Evolutionary conservation across 2,329 filamentous ascomycete genomes (phyloP), one percentile per base, ranked within the genome.

Genomic region (Arthrobotrys pseudoclavata): DNA sequence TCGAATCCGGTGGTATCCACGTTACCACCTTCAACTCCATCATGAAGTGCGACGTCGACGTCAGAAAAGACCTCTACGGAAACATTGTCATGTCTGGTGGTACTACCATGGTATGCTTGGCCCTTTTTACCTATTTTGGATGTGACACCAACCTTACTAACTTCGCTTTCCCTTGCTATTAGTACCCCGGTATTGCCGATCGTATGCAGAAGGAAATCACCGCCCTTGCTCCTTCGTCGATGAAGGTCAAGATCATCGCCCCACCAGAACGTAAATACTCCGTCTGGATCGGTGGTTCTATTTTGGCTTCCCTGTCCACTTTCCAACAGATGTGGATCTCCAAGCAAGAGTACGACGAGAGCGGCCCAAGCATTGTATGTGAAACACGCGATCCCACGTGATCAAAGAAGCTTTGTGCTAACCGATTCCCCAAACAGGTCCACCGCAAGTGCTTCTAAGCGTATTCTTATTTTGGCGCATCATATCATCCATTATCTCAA

Each of bases 291-390:
- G 96, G 96, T 96, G 96, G 96, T 91, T 99, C 96, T 87, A 99
- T 99, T 88, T 88, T 99, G 85, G 96, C 96, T 83, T 99, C 96
- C 81, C 92, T 99, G 84, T 99, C 96, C 83, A 99, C 96, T 87
- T 99, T 99, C 95, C 96, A 99, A 90, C 96, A 99, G 89, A 99
- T 99, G 96, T 99, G 96, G 96, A 98, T 99, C 91, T 99, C 96
- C 84, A 99, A 99, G 94, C 96, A 99, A 89, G 95, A 98, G 90
- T 98, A 98, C 91, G 96, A 99, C 89, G 96, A 98, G 93, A 96
- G 92, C 87, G 95, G 95, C 88, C 96, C 95, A 84, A 97, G 94
- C 85, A 98, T 98, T 85, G 95, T 98, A 84, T 95, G 98, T 92
- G 93, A 94, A 91, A 98, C 42, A 40, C 4, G 18, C 18, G 55